Evolutionary conservation across 2,329 filamentous ascomycete genomes (phyloP), one percentile per base, ranked within the genome.

Genomic region (Tympanopsis confertula): DNA sequence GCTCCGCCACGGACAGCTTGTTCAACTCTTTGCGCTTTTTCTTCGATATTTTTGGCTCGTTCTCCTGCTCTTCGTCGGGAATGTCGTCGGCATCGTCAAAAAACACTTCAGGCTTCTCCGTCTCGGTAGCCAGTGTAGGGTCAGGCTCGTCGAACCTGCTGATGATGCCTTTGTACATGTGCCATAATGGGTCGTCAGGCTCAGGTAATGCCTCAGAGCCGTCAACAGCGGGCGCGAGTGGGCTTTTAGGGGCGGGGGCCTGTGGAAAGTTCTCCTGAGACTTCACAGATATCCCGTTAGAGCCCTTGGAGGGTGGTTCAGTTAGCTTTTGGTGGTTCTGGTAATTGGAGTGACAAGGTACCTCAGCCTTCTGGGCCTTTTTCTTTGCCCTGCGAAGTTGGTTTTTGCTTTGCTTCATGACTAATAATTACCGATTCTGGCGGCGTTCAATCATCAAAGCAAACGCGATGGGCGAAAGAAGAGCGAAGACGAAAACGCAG

Each of bases 1-100:
- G 73, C 60, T 96, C 87, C 36, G 91, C 91, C 42, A 98, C 86
- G 5, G 89, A 94, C 20, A 96, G 68, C 59, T 93, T 94, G 63
- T 83, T 93, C 54, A 87, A 70, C 61, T 83, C 78, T 65, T 96
- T 98, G 47, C 83, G 75, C 61, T 93, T 89, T 69, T 94, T 95
- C 63, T 95, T 96, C 20, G 88, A 95, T 19, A 96, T 58, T 49
- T 84, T 89, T 5, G 75, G 68, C 48, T 72, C 63, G 42, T 70
- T 71, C 47, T 83, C 77, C 20, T 93, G 86, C 33, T 86, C 83
- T 53, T 91, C 86, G 44, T 86, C 82, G 5, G 86, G 85, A 44
- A 94, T 87, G 40, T 88, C 84, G 51, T 89, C 79, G 44, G 93
- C 84, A 43, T 93, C 83, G 45, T 82, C 77, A 50, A 79, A 88